Evolutionary conservation across 306 rosid species (phyloP).

Genomic region (Fragaria nilgerrensis): DNA sequence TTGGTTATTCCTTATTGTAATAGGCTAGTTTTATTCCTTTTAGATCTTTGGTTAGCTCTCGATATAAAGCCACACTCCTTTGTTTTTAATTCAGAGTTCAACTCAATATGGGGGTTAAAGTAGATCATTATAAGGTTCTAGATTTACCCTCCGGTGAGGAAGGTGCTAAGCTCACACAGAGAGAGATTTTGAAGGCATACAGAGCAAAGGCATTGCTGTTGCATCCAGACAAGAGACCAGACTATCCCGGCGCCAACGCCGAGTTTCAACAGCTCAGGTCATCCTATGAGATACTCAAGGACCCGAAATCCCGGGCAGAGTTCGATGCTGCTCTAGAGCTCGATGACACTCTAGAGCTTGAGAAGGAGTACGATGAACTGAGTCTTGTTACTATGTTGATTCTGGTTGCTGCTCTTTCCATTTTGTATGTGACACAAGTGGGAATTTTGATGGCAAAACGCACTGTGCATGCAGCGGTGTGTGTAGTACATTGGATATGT

Average conservation of each 20-base stretch:
- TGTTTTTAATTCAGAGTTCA: neutral
- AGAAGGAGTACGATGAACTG: neutral
- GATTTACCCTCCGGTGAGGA: neutral
- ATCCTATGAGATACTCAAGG: neutral
- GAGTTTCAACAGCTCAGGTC: neutral
- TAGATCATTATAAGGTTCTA: neutral
- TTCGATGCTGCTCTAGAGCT: neutral
- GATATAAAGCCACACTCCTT: neutral
- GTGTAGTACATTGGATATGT: neutral
- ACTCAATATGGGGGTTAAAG: neutral
- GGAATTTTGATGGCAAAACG: neutral
- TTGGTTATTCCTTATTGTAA: neutral
- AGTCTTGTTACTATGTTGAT: neutral
- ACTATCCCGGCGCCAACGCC: neutral
- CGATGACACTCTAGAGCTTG: neutral
- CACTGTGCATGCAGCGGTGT: neutral
- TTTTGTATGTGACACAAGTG: neutral
- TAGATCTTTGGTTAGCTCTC: neutral
- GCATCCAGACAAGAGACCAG: constrained; percentile 3
- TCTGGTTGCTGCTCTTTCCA: neutral
- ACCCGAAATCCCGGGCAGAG: neutral
- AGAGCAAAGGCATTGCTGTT: neutral
- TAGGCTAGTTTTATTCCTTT: neutral
- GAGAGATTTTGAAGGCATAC: neutral
- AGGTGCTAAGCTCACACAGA: neutral